These are phyloP conservation scores for Sungouiozyma ichnusensis DNA, from an alignment of 805 yeast species.

Conservation along the genomic window DNA sequence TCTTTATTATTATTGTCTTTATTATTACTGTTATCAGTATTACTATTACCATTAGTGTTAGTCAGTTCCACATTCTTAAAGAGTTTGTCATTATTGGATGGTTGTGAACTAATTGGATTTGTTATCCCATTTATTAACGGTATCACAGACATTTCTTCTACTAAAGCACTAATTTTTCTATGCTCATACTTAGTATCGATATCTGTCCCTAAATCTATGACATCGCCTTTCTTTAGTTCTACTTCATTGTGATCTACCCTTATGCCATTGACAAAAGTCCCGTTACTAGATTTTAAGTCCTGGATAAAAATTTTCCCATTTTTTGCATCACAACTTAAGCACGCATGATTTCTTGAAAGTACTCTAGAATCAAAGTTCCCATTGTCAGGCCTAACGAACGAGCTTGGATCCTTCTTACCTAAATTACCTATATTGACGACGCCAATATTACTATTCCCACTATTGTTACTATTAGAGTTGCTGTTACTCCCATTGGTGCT, in stretches of 20 bases:
- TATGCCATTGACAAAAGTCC: conserved; percentile 78
- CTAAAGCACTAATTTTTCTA: conserved; percentile 74
- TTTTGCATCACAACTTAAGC: conserved; percentile 58
- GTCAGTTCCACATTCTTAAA: background rate
- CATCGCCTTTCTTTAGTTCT: conserved; percentile 67
- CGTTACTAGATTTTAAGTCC: conserved; percentile 88
- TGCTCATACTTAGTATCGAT: conserved; percentile 58
- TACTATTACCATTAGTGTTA: background rate
- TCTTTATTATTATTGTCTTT: background rate
- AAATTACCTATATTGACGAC: conserved; percentile 13
- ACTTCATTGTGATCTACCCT: conserved; percentile 49
- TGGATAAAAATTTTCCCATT: conserved; percentile 61
- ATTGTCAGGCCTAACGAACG: conserved; percentile 52
- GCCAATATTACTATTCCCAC: conserved; percentile 4
- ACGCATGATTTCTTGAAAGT: conserved; percentile 88
- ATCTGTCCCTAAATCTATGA: conserved; percentile 90
- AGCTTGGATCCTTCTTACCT: conserved; percentile 17
- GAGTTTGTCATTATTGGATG: background rate
- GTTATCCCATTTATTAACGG: conserved; percentile 26
- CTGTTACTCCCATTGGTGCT: conserved; percentile 7
- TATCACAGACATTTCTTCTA: conserved; percentile 57
- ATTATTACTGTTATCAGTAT: background rate
- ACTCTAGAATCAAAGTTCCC: conserved; percentile 94
- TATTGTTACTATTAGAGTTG: conserved; percentile 8
- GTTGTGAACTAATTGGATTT: conserved; percentile 3